A percentile compares a stretch with the other conserved stretches of the same genome.
These are phyloP conservation scores for Porogramme epimiltina DNA, from an alignment of 1,284 basidiomycete species.

Conservation along the genomic window DNA sequence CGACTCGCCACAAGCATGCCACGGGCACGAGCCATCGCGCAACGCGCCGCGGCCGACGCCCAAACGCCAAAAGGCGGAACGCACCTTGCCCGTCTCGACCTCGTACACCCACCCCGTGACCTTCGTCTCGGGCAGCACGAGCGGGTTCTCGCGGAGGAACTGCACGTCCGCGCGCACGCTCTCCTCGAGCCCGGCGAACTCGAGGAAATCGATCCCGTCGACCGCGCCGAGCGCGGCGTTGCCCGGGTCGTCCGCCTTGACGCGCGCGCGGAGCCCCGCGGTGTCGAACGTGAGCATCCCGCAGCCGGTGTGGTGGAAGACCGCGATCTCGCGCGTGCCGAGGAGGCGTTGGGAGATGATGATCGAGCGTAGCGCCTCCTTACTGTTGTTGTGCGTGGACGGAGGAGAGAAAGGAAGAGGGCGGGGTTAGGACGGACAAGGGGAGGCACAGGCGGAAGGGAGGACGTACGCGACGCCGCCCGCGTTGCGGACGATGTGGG, in stretches of 20 bases:
- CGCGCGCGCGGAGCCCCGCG: slow-evolving; percentile 48
- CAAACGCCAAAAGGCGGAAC: slow-evolving; percentile 3
- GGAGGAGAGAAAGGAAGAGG: background rate
- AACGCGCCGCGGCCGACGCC: background rate
- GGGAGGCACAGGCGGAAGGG: background rate
- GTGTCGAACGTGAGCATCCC: slow-evolving; percentile 67
- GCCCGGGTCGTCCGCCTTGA: slow-evolving; percentile 49
- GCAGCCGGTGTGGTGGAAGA: slow-evolving; percentile 70
- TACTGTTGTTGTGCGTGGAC: slow-evolving; percentile 32
- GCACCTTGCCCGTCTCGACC: slow-evolving; percentile 61
- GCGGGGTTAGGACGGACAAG: background rate
- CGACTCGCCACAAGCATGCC: background rate
- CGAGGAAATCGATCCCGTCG: slow-evolving; percentile 58
- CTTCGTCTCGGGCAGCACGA: slow-evolving; percentile 53
- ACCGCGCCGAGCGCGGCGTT: slow-evolving; percentile 41
- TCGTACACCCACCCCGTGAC: slow-evolving; percentile 71
- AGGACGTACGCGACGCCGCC: slow-evolving; percentile 58
- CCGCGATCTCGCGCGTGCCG: slow-evolving; percentile 64
- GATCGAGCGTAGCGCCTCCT: slow-evolving; percentile 65
- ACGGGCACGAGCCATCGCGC: background rate
- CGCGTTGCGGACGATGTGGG: slow-evolving; percentile 71
- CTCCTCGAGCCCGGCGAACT: slow-evolving; percentile 54
- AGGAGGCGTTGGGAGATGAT: slow-evolving; percentile 70
- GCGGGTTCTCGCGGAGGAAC: slow-evolving; percentile 55
- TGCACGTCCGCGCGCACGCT: slow-evolving; percentile 59